Evolutionary conservation across 2,329 filamentous ascomycete genomes (phyloP).

Genomic region (Mollisiaceae sp.): DNA sequence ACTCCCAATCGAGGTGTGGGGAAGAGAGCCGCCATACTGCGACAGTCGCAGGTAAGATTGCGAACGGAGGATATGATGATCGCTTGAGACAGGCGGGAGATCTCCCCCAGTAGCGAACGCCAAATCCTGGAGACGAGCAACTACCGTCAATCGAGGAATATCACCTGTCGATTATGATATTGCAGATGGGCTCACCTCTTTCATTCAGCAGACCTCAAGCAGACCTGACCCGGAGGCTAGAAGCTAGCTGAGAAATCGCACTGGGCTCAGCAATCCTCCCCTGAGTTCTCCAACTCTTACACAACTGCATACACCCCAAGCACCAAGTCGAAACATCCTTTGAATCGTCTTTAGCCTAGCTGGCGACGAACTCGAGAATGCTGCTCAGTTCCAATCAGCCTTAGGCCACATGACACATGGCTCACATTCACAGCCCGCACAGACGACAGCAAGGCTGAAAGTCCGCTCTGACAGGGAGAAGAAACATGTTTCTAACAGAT

Average conservation of each 20-base stretch:
- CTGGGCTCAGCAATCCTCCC: background rate
- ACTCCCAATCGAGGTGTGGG: conserved; percentile 7
- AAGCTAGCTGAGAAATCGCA: background rate
- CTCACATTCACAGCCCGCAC: background rate
- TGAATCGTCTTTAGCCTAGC: conserved; percentile 2
- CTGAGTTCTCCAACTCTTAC: background rate
- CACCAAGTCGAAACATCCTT: conserved; percentile 6
- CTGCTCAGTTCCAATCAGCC: conserved; percentile 1
- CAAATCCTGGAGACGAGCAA: conserved; percentile 9
- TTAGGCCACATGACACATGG: conserved; percentile 4
- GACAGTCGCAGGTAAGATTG: conserved; percentile 25
- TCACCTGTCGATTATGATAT: conserved; percentile 6
- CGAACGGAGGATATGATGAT: background rate
- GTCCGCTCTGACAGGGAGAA: conserved; percentile 8
- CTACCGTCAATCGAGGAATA: conserved; percentile 9
- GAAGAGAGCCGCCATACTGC: conserved; percentile 17
- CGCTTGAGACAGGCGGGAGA: conserved; percentile 10
- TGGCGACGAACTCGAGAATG: background rate
- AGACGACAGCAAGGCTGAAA: conserved; percentile 11
- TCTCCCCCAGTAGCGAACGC: conserved; percentile 1
- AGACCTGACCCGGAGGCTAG: background rate
- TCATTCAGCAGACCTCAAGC: background rate
- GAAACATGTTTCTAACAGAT: conserved; percentile 16
- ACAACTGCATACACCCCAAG: background rate
- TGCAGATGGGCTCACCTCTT: background rate